phyloP scores from a whole-genome alignment of 2,329 filamentous ascomycete species.

The Venturia aucupariae region DNA sequence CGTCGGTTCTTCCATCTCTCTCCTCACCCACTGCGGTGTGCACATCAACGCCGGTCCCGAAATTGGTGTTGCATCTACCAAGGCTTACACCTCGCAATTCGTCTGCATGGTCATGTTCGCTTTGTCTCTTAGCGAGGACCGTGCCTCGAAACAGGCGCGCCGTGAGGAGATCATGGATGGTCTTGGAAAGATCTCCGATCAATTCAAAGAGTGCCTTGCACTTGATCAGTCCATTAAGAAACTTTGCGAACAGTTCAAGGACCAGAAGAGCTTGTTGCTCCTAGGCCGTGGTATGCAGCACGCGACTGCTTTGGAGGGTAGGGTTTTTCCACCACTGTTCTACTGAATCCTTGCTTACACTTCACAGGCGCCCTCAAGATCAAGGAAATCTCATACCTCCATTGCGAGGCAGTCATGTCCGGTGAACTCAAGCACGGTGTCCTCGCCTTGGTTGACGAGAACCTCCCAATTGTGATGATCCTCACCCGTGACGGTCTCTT shows the following conservation, averaged over 20 bases:
- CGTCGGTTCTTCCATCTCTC: constrained; percentile 95
- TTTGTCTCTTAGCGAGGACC: constrained; percentile 89
- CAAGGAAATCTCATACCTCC: constrained; percentile 99
- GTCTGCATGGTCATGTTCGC: constrained; percentile 99
- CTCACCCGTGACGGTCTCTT: constrained; percentile 93
- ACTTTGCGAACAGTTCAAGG: constrained; percentile 87
- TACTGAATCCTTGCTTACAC: constrained; percentile 18
- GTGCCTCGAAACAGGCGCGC: constrained; percentile 84
- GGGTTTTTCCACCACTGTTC: constrained; percentile 15
- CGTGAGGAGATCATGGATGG: constrained; percentile 96
- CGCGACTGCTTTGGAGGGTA: constrained; percentile 87
- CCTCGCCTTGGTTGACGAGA: constrained; percentile 92
- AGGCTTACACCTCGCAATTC: constrained; percentile 98
- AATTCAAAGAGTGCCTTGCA: constrained; percentile 86
- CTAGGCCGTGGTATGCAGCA: constrained; percentile 93
- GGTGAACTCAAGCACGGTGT: constrained; percentile 99
- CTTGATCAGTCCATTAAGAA: constrained; percentile 92
- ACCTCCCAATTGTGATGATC: constrained; percentile 99
- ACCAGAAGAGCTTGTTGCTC: constrained; percentile 92
- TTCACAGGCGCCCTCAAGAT: constrained; percentile 77
- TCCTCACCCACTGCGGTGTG: constrained; percentile 98
- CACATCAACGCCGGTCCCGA: constrained; percentile 98
- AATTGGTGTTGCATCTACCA: constrained; percentile 97
- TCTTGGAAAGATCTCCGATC: constrained; percentile 73
- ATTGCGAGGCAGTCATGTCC: constrained; percentile 99